Evolutionary conservation across 2,329 filamentous ascomycete species (phyloP), one percentile per base, ranked within the genome.

Genomic region (Gliomastix tumulicola): DNA sequence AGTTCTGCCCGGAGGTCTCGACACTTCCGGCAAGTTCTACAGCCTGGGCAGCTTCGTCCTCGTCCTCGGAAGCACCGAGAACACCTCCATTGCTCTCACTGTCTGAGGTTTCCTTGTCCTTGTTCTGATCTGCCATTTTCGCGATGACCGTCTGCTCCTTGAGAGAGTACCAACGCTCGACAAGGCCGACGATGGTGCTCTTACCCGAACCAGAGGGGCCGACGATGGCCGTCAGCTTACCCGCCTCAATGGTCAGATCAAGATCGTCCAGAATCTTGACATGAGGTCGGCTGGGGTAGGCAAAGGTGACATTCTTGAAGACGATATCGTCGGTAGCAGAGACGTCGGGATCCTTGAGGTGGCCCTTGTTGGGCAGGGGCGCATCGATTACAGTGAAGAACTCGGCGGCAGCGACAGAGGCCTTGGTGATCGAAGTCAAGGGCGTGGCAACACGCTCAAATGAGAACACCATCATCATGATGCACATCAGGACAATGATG

Each of bases 191-290:
- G 19, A 88, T 76, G 0, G 84, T 88, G 35, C 78, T 84, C 54
- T 88, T 89, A 1, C 84, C 84, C 5, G 74, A 79, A 0, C 84
- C 84, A 3, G 79, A 84, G 1, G 81, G 74, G 0, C 84, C 84
- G 16, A 88, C 83, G 15, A 88, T 80, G 3, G 84, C 84, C 1
- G 82, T 86, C 3, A 80, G 71, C 49, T 84, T 82, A 16, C 80
- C 79, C 7, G 74, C 67, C 41, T 74, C 65, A 38, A 87, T 74
- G 1, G 55, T 62, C 8, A 85, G 57, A 46, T 71, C 67, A 4
- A 86, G 54, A 4, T 68, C 59, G 45, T 83, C 69, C 2, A 86
- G 56, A 0, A 86, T 74, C 47, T 76, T 76, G 41, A 81, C 71
- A 40, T 79, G 69, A 0, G 78, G 76, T 11, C 81, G 67, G 34